Evolutionary conservation across 371 early-diverging fungal genomes (phyloP).

Genomic region (Mortierella sp.): DNA sequence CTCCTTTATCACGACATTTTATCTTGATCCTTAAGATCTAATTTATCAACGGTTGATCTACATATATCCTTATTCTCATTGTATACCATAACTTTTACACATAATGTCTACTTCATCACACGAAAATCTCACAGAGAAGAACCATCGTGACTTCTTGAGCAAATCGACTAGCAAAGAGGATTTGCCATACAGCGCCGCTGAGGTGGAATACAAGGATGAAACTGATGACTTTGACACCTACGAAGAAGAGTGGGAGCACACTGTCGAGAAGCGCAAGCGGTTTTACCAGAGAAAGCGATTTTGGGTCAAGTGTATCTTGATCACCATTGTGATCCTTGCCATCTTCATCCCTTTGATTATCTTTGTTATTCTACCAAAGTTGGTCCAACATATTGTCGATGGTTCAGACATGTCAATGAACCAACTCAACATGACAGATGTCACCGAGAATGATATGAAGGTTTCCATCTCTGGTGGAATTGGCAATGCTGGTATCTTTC

Average conservation of each 20-base stretch:
- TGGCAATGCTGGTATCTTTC: constrained; percentile 70
- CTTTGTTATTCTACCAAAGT: constrained; percentile 66
- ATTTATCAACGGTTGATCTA: background rate
- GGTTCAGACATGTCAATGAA: constrained; percentile 63
- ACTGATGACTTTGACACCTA: constrained; percentile 20
- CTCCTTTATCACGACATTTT: background rate
- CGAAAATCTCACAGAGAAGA: constrained; percentile 42
- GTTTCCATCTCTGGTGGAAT: constrained; percentile 66
- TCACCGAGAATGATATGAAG: constrained; percentile 61
- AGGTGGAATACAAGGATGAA: constrained; percentile 37
- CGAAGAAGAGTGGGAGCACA: constrained; percentile 36
- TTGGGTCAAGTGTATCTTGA: constrained; percentile 65
- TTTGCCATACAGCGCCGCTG: constrained; percentile 37
- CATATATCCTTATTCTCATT: background rate
- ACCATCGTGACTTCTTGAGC: background rate
- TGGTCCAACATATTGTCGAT: constrained; percentile 69
- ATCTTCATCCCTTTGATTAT: constrained; percentile 64
- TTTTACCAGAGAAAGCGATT: constrained; percentile 69
- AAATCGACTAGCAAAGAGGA: constrained; percentile 13
- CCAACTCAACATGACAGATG: constrained; percentile 64
- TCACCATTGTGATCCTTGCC: constrained; percentile 60
- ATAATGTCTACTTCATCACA: constrained; percentile 35
- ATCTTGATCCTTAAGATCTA: background rate
- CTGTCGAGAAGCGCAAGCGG: constrained; percentile 30
- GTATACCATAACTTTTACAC: background rate